Evolutionary conservation across 805 yeast genomes (phyloP), one percentile per base, ranked within the genome.

Genomic region (Aciculoconidium aculeatum): DNA sequence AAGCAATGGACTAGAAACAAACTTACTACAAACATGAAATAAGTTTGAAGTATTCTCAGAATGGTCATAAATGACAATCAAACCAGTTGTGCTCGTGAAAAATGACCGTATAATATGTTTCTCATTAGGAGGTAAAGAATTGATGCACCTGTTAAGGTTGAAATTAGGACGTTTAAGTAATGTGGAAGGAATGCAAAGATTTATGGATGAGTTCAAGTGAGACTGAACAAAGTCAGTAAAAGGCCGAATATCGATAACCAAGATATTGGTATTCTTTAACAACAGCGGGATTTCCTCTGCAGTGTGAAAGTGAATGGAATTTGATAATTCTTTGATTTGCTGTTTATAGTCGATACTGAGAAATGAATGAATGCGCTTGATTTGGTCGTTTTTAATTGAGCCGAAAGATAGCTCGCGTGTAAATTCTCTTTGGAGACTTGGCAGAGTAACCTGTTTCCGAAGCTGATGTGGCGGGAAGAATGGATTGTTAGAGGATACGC

Each of bases 151-250:
- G 26, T 58, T 60, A 32, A 88, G 60, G 3, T 77, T 75, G 45
- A 83, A 88, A 30, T 78, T 80, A 17, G 76, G 62, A 40, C 97
- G 70, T 49, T 78, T 82, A 39, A 88, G 59, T 23, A 88, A 62
- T 0, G 96, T 88, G n/a, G 95, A 80, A 2, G 97, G 96, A 9
- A 88, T 58, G 52, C 94, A 84, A 20, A 90, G 69, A 49, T 85
- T 85, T 25, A 84, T 61, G 1, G 96, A 72, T 23, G 70, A 62
- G 4, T 43, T 45, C 8, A 90, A 53, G 37, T 79, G 86, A 3
- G 66, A 48, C 35, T 65, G 70, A 23, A 77, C 67, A 49, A 62
- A 85, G 34, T 83, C 90, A 14, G 82, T 77, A 48, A 77, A 85
- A 0, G 96, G 84, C 32, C 97, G 62, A 7, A 82, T 78, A 50